Evolutionary conservation across 306 rosid species (phyloP).

Genomic region (Bauhinia variegata): DNA sequence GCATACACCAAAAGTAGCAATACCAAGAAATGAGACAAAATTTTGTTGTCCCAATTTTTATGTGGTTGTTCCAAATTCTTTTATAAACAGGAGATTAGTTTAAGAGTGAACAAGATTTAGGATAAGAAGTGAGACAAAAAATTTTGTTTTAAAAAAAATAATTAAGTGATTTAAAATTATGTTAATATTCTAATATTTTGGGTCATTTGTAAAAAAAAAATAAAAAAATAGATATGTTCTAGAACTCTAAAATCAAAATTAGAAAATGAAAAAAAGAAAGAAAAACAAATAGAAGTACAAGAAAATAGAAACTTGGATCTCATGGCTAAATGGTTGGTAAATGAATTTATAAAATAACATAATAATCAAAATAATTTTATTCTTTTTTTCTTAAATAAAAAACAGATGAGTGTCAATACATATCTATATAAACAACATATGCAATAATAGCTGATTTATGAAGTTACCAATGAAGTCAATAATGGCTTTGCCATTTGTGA

Average conservation of each 20-base stretch:
- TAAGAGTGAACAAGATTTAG: no score
- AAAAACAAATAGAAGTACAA: no score
- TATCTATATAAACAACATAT: background rate
- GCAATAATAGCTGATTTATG: background rate
- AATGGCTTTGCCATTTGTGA: conserved; percentile 71
- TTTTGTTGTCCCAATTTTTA: no score
- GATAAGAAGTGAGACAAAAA: no score
- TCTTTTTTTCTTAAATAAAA: no score
- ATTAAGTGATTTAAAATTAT: no score
- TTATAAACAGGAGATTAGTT: no score
- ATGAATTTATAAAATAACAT: background rate
- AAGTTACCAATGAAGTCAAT: conserved; percentile 66
- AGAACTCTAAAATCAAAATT: background rate
- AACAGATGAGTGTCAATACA: background rate
- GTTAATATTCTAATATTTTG: no score
- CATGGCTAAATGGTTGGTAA: background rate
- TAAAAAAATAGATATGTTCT: background rate
- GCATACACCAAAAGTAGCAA: no score
- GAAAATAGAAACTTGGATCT: no score
- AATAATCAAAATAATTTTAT: background rate
- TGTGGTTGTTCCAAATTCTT: no score
- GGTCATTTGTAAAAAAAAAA: background rate
- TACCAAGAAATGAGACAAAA: no score
- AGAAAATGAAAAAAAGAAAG: background rate
- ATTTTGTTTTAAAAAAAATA: background rate